Base-by-base conservation (phyloP, 768 basidiomycete genomes). In the Neoboletus brunneissimus region DNA sequence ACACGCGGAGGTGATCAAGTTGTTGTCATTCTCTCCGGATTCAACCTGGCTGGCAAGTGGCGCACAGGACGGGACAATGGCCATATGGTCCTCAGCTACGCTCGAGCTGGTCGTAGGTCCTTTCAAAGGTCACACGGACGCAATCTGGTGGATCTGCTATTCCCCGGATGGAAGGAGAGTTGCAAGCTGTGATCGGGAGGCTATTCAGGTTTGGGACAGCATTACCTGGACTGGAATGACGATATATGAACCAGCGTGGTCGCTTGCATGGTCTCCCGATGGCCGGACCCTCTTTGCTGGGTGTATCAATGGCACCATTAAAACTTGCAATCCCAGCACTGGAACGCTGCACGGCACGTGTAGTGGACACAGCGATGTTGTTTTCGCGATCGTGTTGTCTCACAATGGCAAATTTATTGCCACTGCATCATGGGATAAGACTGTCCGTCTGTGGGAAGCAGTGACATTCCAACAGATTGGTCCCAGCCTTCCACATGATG, bases 361-460 rank as follows among this genome's bases (percentile, higher is more conserved):
- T 18, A 40, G 8, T 9, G 65, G 52, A 25, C 67, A 72, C 7
- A 25, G n/a, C 9, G 60, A 67, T 41, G 53, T 52, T 1, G 53
- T 72, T 42, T 61, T 22, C 20, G 64, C 59, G 3, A 65, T 72
- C 20, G 47, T n/a, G 0, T 15, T 66, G 31, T 69, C 67, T 11
- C 61, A 50, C 27, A 49, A 56, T 15, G 41, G 48, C 29, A 59
- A 53, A 10, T 68, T 67, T 38, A 12, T 72, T 32, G 69, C 59
- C 5, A 71, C 69, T 8, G 70, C 60, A 1, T 73, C 69, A 5
- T 57, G 49, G 59, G 70, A 72, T 22, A 64, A 48, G 22, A 72
- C 69, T 2, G 54, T 69, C 22, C 59, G 71, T 41, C 50, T 72
- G 27, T 72, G 69, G 67, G 65, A 69, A 40, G 51, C 55, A 0